Evolutionary conservation across 768 basidiomycete genomes (phyloP).

Genomic region (Stropharia rugosoannulata): DNA sequence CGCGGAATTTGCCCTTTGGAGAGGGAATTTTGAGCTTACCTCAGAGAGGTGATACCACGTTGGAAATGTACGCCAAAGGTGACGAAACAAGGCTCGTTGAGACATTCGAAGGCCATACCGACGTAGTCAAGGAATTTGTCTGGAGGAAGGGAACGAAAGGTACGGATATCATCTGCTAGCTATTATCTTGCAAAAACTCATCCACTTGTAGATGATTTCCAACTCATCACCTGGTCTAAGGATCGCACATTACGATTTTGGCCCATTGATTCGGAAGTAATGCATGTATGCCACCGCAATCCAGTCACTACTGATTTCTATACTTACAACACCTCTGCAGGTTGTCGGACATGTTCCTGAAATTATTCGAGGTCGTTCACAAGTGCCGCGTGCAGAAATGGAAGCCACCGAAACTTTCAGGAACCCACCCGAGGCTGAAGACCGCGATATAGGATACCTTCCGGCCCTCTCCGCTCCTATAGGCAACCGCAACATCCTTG

Average conservation of each 20-base stretch:
- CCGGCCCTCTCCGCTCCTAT: conserved; percentile 66
- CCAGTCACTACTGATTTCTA: neutral
- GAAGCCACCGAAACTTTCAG: conserved; percentile 48
- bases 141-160: conserved; percentile 77
- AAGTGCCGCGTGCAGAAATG: conserved; percentile 19
- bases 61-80: conserved; percentile 77
- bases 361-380: conserved; percentile 29
- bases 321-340: conserved; percentile 26
- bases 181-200: neutral
- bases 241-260: conserved; percentile 91
- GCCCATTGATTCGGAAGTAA: conserved; percentile 73
- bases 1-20: conserved; percentile 90
- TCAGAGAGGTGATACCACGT: conserved; percentile 78
- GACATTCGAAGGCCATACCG: conserved; percentile 83
- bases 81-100: conserved; percentile 53
- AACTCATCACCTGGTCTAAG: conserved; percentile 73
- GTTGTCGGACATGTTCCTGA: conserved; percentile 46
- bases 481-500: conserved; percentile 64
- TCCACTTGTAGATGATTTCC: conserved; percentile 44
- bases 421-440: conserved; percentile 42
- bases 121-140: conserved; percentile 97
- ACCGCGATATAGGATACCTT: conserved; percentile 19
- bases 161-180: conserved; percentile 19
- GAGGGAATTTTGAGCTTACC: conserved; percentile 84
- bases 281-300: conserved; percentile 48